These are phyloP conservation scores for Ammopiptanthus mongolicus DNA, from an alignment of 306 rosid species.

Conservation along the genomic window DNA sequence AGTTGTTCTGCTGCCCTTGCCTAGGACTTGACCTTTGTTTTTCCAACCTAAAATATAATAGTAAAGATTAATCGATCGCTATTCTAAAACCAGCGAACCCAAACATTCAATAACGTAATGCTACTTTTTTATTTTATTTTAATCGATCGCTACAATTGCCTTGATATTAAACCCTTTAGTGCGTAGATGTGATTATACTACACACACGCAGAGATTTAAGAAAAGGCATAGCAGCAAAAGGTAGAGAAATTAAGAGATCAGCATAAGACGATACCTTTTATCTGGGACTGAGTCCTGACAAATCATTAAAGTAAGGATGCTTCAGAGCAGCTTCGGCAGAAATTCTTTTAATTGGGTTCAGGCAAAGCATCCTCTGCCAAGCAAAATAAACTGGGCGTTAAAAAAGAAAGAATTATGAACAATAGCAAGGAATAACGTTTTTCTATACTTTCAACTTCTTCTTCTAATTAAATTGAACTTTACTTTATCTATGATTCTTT, in stretches of 20 bases:
- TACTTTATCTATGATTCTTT: not conserved
- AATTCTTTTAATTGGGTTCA: slow-evolving; percentile 17
- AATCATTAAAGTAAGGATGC: slow-evolving; percentile 3
- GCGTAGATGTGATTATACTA: not conserved
- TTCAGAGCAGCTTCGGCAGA: slow-evolving; percentile 14
- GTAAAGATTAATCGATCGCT: not conserved
- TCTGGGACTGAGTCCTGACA: not conserved
- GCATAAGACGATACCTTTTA: not conserved
- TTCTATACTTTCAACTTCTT: not conserved
- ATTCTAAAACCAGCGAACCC: not conserved
- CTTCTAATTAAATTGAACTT: not conserved
- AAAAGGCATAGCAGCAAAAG: not conserved
- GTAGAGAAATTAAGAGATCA: not conserved
- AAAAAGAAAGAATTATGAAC: not conserved
- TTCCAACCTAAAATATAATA: not conserved
- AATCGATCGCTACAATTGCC: not conserved
- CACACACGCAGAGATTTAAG: not conserved
- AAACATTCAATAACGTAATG: not conserved
- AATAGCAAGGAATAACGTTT: not conserved
- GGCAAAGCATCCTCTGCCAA: slow-evolving; percentile 18
- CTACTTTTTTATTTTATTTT: not conserved
- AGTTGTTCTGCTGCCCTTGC: not conserved
- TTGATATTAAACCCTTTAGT: not conserved
- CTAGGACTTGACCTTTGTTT: not conserved
- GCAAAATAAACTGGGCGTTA: not conserved